Base-by-base conservation (phyloP, 2,329 filamentous ascomycete genomes). In the Colletotrichum eleusines region DNA sequence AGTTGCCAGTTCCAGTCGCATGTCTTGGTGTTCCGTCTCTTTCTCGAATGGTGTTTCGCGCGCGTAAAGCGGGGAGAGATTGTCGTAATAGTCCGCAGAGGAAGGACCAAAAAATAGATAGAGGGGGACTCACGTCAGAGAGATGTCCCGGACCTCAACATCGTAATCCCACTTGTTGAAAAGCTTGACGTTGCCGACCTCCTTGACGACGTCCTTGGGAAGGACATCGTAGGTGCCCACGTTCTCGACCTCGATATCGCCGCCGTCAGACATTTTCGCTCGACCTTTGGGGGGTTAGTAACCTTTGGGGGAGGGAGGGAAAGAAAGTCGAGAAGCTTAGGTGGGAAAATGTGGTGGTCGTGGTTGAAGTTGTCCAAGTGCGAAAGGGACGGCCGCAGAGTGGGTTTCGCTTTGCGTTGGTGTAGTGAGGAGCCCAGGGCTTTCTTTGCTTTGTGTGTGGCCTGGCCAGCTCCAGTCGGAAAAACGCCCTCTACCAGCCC, bases 71-170 rank as follows among this genome's bases (percentile, higher is more conserved):
- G 20, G 9, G 11, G n/a, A 20, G 2, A 35, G 8, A n/a, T 31
- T 26, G 18, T 65, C 11, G 14, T 61, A 20, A 70, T 33, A 40
- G 18, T 14, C 57, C 38, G 3, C 42, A 40, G n/a, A 23, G 40
- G 35, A 55, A 31, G 48, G 26, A n/a, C n/a, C n/a, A n/a, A n/a
- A n/a, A 23, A 38, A 42, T 59, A 35, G 58, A 59, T n/a, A 23
- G 60, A 26, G 60, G 48, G 48, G 48, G 35, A 68, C 72, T 74
- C 72, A 99, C 96, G 95, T 98, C 88, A 99, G 90, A 81, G 96
- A 99, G 88, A 99, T 98, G 85, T 99, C 96, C 86, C 95, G 92
- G 87, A 99, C 96, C 90, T 99, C 96, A 83, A 99, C 95, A 91
- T 98, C 96, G 88, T 98, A 99, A 87, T 87, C 86, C 87, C 95